These are phyloP conservation scores for Dinochytrium kinnereticum DNA, from an alignment of 371 early-diverging fungal genomes.

Conservation along the genomic window DNA sequence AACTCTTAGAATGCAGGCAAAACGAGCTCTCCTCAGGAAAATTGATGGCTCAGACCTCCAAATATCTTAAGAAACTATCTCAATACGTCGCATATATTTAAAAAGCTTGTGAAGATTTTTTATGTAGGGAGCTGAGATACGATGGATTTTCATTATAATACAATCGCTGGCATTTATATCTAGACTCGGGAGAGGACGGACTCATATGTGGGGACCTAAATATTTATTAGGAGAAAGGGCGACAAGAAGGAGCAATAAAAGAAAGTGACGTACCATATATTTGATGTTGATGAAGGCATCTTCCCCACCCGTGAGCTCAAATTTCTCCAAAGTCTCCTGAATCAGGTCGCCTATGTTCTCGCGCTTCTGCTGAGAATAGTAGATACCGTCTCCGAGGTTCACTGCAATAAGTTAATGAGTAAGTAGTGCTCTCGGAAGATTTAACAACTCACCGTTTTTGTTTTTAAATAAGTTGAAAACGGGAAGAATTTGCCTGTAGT, in stretches of 20 bases:
- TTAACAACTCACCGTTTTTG: constrained; percentile 54
- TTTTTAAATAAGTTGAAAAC: constrained; percentile 66
- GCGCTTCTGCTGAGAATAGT: constrained; percentile 65
- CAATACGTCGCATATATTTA: no score
- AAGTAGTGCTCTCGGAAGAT: not conserved
- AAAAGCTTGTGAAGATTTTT: no score
- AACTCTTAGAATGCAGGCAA: no score
- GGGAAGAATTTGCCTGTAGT: constrained; percentile 65
- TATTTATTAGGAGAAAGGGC: no score
- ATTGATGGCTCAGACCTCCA: no score
- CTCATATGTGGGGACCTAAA: constrained; percentile 49
- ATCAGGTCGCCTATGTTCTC: constrained; percentile 68
- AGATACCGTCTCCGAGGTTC: constrained; percentile 65
- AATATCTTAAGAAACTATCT: no score
- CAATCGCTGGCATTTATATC: no score
- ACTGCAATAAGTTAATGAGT: constrained; percentile 50
- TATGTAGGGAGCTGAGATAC: no score
- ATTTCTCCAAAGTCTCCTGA: constrained; percentile 65
- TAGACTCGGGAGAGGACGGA: constrained; percentile 47
- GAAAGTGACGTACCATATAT: constrained; percentile 53
- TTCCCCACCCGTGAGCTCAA: constrained; percentile 65
- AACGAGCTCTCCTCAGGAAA: no score
- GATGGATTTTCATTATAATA: no score
- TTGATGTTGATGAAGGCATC: constrained; percentile 70
- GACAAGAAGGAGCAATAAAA: not conserved